phyloP scores from a whole-genome alignment of 1,284 basidiomycete species.

The Heterobasidion parviporum region DNA sequence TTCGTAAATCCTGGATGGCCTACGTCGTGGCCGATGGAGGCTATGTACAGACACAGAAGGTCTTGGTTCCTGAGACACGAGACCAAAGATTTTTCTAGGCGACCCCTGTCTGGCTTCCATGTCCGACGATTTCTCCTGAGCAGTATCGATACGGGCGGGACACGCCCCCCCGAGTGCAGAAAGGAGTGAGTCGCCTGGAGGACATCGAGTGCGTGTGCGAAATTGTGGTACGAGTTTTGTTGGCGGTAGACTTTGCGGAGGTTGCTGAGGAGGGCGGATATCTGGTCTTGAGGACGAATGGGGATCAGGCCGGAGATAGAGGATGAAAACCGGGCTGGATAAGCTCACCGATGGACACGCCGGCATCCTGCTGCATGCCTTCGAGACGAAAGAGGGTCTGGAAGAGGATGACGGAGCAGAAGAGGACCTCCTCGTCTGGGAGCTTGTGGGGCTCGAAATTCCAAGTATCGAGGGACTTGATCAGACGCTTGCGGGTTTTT shows the following conservation, averaged over 20 bases:
- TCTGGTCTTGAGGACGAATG: conserved; percentile 41
- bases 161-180: conserved; percentile 66
- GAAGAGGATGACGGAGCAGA: conserved; percentile 75
- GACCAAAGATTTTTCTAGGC: conserved; percentile 34
- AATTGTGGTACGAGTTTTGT: conserved; percentile 93
- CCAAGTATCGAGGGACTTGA: conserved; percentile 69
- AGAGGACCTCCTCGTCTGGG: conserved; percentile 71
- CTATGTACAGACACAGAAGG: conserved; percentile 77
- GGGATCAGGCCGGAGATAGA: background rate
- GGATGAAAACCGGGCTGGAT: conserved; percentile 6
- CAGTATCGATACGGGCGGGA: conserved; percentile 64
- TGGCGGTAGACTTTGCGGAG: conserved; percentile 81
- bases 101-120: conserved; percentile 40
- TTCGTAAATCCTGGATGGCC: conserved; percentile 92
- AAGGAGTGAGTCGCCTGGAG: conserved; percentile 88
- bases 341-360: conserved; percentile 58
- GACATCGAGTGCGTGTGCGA: conserved; percentile 90
- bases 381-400: conserved; percentile 66
- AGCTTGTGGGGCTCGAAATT: conserved; percentile 82
- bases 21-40: conserved; percentile 92
- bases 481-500: conserved; percentile 42
- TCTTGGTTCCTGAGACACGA: conserved; percentile 56
- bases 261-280: conserved; percentile 72
- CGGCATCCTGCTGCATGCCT: conserved; percentile 61
- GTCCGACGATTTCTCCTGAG: conserved; percentile 29